phyloP scores from a whole-genome alignment of 371 early-diverging fungal species.

The Dinochytrium kinnereticum region DNA sequence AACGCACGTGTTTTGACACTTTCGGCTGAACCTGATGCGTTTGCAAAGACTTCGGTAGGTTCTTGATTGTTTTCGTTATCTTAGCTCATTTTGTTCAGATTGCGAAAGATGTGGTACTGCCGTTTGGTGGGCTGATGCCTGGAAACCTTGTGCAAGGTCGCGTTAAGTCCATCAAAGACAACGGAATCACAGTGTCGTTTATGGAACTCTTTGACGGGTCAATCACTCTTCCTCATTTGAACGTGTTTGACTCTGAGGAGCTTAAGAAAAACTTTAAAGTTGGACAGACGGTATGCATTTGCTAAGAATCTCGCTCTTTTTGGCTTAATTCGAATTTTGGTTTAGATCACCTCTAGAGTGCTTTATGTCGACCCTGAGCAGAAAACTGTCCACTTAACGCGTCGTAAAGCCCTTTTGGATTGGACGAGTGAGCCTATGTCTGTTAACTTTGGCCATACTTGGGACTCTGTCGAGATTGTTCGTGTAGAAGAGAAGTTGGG shows the following conservation, averaged over 20 bases:
- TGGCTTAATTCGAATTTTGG: background rate
- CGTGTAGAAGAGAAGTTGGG: constrained; percentile 66
- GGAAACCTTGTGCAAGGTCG: constrained; percentile 66
- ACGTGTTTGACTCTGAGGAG: constrained; percentile 31
- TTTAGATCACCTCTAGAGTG: constrained; percentile 64
- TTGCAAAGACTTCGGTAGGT: constrained; percentile 58
- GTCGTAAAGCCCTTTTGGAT: constrained; percentile 57
- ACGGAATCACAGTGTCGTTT: constrained; percentile 68
- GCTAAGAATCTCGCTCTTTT: background rate
- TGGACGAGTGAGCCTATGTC: constrained; percentile 30
- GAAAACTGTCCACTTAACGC: constrained; percentile 68
- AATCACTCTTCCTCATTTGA: constrained; percentile 53
- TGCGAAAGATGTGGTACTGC: constrained; percentile 33
- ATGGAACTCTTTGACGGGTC: constrained; percentile 69
- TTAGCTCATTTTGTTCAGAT: constrained; percentile 42
- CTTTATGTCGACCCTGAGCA: constrained; percentile 65
- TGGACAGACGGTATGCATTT: constrained; percentile 50
- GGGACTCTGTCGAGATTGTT: constrained; percentile 62
- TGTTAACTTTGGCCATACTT: constrained; percentile 52
- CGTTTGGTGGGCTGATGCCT: constrained; percentile 64
- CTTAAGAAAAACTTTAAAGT: constrained; percentile 58
- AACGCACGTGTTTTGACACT: constrained; percentile 65
- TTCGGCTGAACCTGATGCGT: constrained; percentile 59
- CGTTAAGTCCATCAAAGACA: constrained; percentile 57
- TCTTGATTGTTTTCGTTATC: background rate